Base-by-base conservation (phyloP, 257 asterid species). In the Solanum pennellii region DNA sequence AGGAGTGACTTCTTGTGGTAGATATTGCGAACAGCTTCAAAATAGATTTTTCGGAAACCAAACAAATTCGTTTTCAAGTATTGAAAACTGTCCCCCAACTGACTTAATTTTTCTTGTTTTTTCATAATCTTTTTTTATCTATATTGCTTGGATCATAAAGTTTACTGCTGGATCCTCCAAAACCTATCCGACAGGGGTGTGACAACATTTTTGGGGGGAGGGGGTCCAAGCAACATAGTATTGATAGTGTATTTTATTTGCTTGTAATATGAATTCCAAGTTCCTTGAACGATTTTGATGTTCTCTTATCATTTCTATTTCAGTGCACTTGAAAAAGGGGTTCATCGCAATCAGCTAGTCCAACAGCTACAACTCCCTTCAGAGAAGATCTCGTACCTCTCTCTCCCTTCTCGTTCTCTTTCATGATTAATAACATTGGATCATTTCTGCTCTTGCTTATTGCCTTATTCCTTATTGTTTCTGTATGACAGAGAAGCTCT, bases 241-340 rank as follows among this genome's bases (percentile, higher is more conserved):
- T 74, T 39, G 69, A 18, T 29, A 82, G 29, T 37, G 20, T 49
- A 82, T 82, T 49, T 33, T 76, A 21, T n/a, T 76, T 42, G 83
- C 31, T 76, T 82, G 45, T 29, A 82, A 82, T 29, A 80, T 47
- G 69, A 82, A 68, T 27, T 20, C 29, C 44, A 49, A 49, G 45
- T 41, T 49, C 31, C 42, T 82, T 47, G 62, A 49, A 82, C 52
- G 85, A 49, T 82, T 29, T 47, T 82, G 45, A 18, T 29, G 27
- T 49, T 27, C 44, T 85, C 83, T 86, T 86, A 41, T 69, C 84
- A 77, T 88, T 83, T 52, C 33, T 88, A 42, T 90, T 91, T 87
- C 97, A 96, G 99, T 59, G 86, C 83, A 83, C 79, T 86, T 41
- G 96, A 90, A 42, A 90, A 86, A 47, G 99, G 99, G 82, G 92